A percentile compares a stretch with the other conserved stretches of the same genome.
These are phyloP conservation scores for Chaetomium sp. DNA, from an alignment of 2,329 filamentous ascomycete genomes.

Conservation along the genomic window DNA sequence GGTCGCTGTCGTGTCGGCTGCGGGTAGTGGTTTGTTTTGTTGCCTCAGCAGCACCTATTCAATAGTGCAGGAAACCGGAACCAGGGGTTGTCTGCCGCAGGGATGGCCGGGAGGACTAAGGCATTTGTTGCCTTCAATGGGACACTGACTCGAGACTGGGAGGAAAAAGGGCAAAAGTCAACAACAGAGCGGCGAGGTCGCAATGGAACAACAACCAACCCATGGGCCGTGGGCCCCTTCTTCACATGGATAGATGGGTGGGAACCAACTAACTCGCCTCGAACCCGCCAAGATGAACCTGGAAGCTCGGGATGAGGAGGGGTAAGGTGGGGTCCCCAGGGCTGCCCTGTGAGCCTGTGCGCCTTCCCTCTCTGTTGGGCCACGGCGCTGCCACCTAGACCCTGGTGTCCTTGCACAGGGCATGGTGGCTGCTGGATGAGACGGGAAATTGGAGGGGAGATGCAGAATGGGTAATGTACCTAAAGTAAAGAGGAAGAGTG, in stretches of 20 bases:
- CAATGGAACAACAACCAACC: conserved; percentile 12
- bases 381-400: background rate
- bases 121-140: conserved; percentile 4
- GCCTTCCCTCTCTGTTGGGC: background rate
- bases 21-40: conserved; percentile 20
- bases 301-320: conserved; percentile 20
- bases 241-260: conserved; percentile 20
- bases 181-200: conserved; percentile 3
- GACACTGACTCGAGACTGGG: background rate
- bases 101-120: background rate
- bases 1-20: background rate
- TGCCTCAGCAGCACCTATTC: conserved; percentile 1
- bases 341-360: background rate
- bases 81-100: conserved; percentile 9
- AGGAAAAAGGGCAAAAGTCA: conserved; percentile 1
- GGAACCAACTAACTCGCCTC: conserved; percentile 6
- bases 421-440: conserved; percentile 10
- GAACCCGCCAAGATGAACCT: conserved; percentile 11
- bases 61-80: background rate
- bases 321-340: conserved; percentile 26
- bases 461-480: conserved; percentile 14
- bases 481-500: background rate
- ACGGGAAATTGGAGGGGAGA: conserved; percentile 27
- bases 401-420: conserved; percentile 2
- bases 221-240: conserved; percentile 1